Percentiles rank a stretch among this genome's conserved stretches.
phyloP scores from a whole-genome alignment of 768 basidiomycete species.

The Calocybe gangraenosa region DNA sequence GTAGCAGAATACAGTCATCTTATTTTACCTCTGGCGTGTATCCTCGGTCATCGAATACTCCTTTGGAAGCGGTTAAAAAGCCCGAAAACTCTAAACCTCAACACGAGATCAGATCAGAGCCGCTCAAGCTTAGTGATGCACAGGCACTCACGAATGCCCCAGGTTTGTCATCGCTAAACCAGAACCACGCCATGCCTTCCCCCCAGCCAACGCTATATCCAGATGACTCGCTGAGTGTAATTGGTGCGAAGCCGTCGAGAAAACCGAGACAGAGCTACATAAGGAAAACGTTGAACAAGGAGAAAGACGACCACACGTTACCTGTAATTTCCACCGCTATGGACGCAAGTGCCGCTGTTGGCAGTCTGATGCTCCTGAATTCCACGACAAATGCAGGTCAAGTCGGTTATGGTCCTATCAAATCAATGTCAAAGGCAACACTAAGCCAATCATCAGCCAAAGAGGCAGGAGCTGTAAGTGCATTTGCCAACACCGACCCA shows the following conservation, averaged over 20 bases:
- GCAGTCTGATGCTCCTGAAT: conserved; percentile 61
- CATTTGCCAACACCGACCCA: conserved; percentile 16
- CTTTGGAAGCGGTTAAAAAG: conserved; percentile 19
- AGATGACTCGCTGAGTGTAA: conserved; percentile 67
- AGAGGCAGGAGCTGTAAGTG: conserved; percentile 8
- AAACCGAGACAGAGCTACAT: conserved; percentile 13
- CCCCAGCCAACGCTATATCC: conserved; percentile 66
- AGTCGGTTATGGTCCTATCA: conserved; percentile 4
- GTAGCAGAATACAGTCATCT: conserved; percentile 65
- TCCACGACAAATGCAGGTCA: conserved; percentile 26
- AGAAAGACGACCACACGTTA: conserved; percentile 18
- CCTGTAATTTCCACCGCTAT: conserved; percentile 21
- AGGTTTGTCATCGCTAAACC: conserved; percentile 34
- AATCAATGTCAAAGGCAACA: conserved; percentile 17
- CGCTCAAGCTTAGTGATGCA: conserved; percentile 38
- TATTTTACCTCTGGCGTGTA: conserved; percentile 55
- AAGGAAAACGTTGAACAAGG: conserved; percentile 17
- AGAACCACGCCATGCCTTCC: conserved; percentile 33
- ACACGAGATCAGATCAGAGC: conserved; percentile 31
- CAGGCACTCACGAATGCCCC: conserved; percentile 32
- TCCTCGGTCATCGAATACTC: conserved; percentile 48
- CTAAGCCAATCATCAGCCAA: conserved; percentile 25
- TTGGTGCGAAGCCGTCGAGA: conserved; percentile 28
- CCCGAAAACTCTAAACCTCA: conserved; percentile 7
- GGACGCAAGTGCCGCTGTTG: conserved; percentile 47